Evolutionary conservation across 2,329 filamentous ascomycete genomes (phyloP), one percentile per base, ranked within the genome.

Genomic region (Hyphodiscus sp.): DNA sequence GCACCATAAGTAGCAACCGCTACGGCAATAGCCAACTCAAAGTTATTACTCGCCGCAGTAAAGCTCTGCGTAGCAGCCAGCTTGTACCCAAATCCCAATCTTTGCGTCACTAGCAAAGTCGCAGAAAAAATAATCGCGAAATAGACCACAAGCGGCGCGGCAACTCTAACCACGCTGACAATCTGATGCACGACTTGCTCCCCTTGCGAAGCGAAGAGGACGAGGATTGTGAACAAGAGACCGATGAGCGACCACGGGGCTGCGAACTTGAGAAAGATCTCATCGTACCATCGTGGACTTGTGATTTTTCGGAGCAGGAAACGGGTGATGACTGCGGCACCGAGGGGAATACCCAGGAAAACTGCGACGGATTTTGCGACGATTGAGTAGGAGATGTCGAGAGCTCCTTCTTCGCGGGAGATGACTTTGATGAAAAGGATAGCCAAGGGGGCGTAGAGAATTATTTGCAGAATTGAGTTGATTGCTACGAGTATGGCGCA

Each of bases 31-130:
- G 91, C 89, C 20, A 96, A 73, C 73, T 96, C 91, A 64, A 96
- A 96, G 67, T 96, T 95, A 66, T 96, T 96, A 68, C 90, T 95
- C 1, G 89, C 87, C 0, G 89, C 91, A 0, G 89, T 95, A 63
- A 95, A 94, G 65, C 87, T 91, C 70, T 95, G 89, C 1, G 89
- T 92, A 11, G 79, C 77, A 1, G 80, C 78, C 0, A 91, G 68
- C 38, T 77, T 77, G 66, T 95, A 95, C 0, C 81, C 82, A 54
- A 91, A 91, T 0, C 89, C 86, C n/a, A 86, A 70, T n/a, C 75
- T 77, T 47, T 77, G 75, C 2, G 82, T 78, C 1, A 84, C 71
- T 44, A 73, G 74, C 1, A 94, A 73, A 0, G 89, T 94, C 1
- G 75, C 63, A 47, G 82, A 81, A 73, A 95, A 96, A 52, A 94